Evolutionary conservation across 768 basidiomycete species (phyloP), one percentile per base, ranked within the genome.

Genomic region (Baorangia bicolor): DNA sequence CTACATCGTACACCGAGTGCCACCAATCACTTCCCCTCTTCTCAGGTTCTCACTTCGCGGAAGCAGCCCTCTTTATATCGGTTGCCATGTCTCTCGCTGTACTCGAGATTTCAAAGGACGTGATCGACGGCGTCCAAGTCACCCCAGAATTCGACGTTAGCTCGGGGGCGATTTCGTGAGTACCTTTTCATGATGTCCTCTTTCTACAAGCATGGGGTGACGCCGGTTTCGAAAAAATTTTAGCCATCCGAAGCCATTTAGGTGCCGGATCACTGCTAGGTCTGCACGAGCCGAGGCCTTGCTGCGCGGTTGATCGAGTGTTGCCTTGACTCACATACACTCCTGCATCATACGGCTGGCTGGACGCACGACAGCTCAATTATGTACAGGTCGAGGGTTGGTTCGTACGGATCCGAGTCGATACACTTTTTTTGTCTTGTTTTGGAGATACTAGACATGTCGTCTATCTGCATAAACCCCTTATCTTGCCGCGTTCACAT

Each of bases 241-340:
- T 44, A 69, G 67, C 14, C 84, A 84, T 60, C 82, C 80, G 3
- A 78, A 76, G 58, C 79, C 83, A 21, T 85, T 83, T 67, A 77
- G 74, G 58, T 86, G 79, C 65, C 65, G 68, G n/a, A 78, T 86
- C 58, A 77, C 69, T 41, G 79, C 82, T 16, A 77, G 83, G 44
- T 83, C 81, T 8, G 72, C 78, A 45, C 75, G 70, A 54, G 77
- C 79, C 1, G 55, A 56, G 38, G 45, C 53, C 23, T 45, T 68
- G 27, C 18, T 53, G 12, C 50, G 13, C 3, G 39, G 16, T 35
- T 62, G 2, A 51, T 37, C 35, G 4, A 49, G 38, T 12, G 38
- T 39, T 20, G n/a, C n/a, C 5, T 16, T 39, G 20, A 39, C 20
- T 39, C 38, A 16, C 5, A 35, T 5, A 6, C 13, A 16, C n/a